Evolutionary conservation across 2,329 filamentous ascomycete genomes (phyloP).

Genomic region (Penicillium brasilianum): DNA sequence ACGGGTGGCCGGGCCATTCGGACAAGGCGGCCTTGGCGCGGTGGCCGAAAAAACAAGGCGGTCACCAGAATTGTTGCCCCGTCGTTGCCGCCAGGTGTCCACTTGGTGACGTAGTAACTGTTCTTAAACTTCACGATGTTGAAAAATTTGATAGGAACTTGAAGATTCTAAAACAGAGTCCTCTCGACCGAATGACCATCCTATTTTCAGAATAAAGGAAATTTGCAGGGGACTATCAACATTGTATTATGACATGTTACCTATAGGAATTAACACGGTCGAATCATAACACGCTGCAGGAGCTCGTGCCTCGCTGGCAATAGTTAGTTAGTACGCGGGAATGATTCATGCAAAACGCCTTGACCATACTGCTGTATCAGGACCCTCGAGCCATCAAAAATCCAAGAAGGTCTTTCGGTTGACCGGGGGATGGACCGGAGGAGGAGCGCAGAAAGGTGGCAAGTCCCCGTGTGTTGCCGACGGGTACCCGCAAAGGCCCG

Average conservation of each 20-base stretch:
- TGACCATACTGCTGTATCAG: no score
- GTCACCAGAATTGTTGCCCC: slow-evolving; percentile 5
- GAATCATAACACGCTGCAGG: background rate
- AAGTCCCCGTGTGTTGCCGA: slow-evolving; percentile 18
- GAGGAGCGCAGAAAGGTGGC: slow-evolving; percentile 3
- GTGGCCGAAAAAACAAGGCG: slow-evolving; percentile 12
- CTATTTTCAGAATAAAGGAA: background rate
- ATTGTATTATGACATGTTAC: background rate
- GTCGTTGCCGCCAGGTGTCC: slow-evolving; percentile 22
- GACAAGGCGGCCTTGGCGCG: background rate
- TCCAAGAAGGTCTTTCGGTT: background rate
- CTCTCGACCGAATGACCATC: background rate
- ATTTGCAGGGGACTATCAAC: background rate
- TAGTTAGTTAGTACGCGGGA: background rate
- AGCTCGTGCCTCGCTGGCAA: background rate
- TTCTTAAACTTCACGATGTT: slow-evolving; percentile 1
- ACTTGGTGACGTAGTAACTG: slow-evolving; percentile 25
- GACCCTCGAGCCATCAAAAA: no score
- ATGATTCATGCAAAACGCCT: background rate
- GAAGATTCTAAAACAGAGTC: background rate
- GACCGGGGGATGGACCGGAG: slow-evolving; percentile 11
- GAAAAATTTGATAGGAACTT: background rate
- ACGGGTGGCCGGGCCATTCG: background rate
- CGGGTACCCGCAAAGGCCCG: slow-evolving; percentile 28
- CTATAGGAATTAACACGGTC: background rate